A percentile compares a stretch with the other conserved stretches of the same genome.
phyloP scores from a whole-genome alignment of 768 basidiomycete species.

The Calocera viscosa region DNA sequence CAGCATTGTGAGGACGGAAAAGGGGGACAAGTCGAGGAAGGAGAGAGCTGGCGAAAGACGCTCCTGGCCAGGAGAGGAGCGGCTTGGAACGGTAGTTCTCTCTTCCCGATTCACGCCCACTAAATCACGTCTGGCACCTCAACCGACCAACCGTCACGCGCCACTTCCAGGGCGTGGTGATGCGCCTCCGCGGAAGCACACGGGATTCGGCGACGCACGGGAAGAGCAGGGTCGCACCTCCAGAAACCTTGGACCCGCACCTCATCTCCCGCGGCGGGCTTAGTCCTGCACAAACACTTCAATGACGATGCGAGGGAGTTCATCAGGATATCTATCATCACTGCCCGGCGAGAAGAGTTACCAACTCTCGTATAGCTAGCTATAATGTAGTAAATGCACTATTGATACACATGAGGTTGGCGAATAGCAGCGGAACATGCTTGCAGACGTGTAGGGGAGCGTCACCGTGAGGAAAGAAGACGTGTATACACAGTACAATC shows the following conservation, averaged over 20 bases:
- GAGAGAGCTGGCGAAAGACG: neutral
- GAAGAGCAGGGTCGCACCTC: no score
- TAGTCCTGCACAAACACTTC: no score
- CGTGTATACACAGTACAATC: no score
- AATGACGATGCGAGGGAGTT: no score
- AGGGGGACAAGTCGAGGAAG: neutral
- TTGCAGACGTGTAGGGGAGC: no score
- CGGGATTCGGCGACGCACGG: slow-evolving; percentile 2
- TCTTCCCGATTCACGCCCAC: neutral
- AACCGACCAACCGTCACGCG: slow-evolving; percentile 6
- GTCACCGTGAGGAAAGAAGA: no score
- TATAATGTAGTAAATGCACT: neutral
- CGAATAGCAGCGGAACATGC: neutral
- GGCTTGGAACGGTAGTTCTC: neutral
- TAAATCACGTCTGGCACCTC: neutral
- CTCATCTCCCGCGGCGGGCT: no score
- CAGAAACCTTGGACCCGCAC: no score
- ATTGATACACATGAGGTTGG: neutral
- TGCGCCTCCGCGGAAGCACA: neutral
- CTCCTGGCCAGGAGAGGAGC: neutral
- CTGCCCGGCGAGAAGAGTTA: no score
- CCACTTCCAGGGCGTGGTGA: neutral
- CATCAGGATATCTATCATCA: no score
- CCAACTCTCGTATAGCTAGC: no score
- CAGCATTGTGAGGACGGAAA: neutral